These are phyloP conservation scores for Metschnikowia anglica DNA, from an alignment of 805 yeast species.

Conservation along the genomic window DNA sequence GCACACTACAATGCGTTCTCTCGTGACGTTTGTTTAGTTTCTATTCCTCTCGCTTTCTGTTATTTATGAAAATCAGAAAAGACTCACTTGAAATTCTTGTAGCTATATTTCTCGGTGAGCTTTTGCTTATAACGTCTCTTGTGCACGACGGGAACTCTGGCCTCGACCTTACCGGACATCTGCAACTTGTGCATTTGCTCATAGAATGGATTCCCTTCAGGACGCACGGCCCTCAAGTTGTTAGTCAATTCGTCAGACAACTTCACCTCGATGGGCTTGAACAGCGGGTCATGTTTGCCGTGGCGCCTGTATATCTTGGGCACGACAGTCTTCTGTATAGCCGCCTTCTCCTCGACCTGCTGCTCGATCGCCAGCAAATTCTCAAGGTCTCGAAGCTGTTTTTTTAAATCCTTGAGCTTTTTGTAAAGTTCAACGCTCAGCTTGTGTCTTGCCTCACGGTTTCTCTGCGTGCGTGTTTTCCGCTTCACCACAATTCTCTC, in stretches of 20 bases:
- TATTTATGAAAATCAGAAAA: no score
- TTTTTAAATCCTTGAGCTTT: slow-evolving; percentile 59
- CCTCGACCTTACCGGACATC: slow-evolving; percentile 81
- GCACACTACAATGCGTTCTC: no score
- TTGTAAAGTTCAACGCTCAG: slow-evolving; percentile 55
- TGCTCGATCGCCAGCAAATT: slow-evolving; percentile 27
- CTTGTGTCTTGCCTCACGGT: slow-evolving; percentile 61
- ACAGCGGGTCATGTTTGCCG: slow-evolving; percentile 43
- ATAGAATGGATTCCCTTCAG: slow-evolving; percentile 84
- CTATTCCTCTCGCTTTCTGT: neutral
- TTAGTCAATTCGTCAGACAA: slow-evolving; percentile 85
- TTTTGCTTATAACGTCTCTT: slow-evolving; percentile 68
- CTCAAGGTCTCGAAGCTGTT: slow-evolving; percentile 58
- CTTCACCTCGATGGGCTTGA: slow-evolving; percentile 66
- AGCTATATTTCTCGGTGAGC: slow-evolving; percentile 89
- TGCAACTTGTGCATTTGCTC: slow-evolving; percentile 83
- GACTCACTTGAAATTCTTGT: slow-evolving; percentile 59
- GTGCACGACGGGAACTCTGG: slow-evolving; percentile 69
- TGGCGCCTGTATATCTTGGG: slow-evolving; percentile 30
- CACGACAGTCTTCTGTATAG: slow-evolving; percentile 26
- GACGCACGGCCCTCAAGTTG: slow-evolving; percentile 76
- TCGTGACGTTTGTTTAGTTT: neutral
- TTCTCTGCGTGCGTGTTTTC: slow-evolving; percentile 78
- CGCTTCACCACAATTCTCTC: slow-evolving; percentile 64
- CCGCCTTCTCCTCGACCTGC: slow-evolving; percentile 32